Evolutionary conservation across 2,329 filamentous ascomycete species (phyloP).

Genomic region (Microdochium bolleyi): DNA sequence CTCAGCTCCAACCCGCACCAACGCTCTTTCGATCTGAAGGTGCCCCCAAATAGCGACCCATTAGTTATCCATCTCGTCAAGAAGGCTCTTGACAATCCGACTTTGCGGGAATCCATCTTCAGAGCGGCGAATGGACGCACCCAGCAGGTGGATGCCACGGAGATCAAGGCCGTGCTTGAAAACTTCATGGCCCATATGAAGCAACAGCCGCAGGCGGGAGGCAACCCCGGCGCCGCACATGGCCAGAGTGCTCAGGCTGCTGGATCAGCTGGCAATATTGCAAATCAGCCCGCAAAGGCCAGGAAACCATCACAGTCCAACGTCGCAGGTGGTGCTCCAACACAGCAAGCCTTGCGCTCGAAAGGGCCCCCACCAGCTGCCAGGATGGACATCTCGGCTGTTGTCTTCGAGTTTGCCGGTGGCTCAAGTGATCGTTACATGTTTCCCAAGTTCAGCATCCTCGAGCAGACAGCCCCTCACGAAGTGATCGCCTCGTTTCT

Average conservation of each 20-base stretch:
- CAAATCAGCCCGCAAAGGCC: not conserved
- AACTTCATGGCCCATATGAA: slow-evolving; percentile 28
- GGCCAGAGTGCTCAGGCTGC: not conserved
- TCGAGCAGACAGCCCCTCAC: slow-evolving; percentile 55
- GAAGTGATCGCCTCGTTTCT: slow-evolving; percentile 69
- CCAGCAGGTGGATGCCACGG: slow-evolving; percentile 42
- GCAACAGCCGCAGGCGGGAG: slow-evolving; percentile 8
- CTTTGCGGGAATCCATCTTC: slow-evolving; percentile 40
- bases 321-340: slow-evolving; percentile 9
- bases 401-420: slow-evolving; percentile 60
- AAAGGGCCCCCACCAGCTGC: slow-evolving; percentile 46
- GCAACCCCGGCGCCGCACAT: not conserved
- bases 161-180: slow-evolving; percentile 46
- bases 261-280: not conserved
- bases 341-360: slow-evolving; percentile 49
- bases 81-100: slow-evolving; percentile 43
- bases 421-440: slow-evolving; percentile 67
- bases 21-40: slow-evolving; percentile 41
- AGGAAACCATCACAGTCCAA: slow-evolving; percentile 3
- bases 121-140: slow-evolving; percentile 45
- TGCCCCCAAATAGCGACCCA: slow-evolving; percentile 45
- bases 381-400: slow-evolving; percentile 55
- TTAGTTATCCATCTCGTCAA: slow-evolving; percentile 50
- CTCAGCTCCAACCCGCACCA: slow-evolving; percentile 50
- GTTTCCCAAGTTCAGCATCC: slow-evolving; percentile 70